Conservation (phyloP, 495 filamentous ascomycete species). For the Cryomyces minteri region DNA sequence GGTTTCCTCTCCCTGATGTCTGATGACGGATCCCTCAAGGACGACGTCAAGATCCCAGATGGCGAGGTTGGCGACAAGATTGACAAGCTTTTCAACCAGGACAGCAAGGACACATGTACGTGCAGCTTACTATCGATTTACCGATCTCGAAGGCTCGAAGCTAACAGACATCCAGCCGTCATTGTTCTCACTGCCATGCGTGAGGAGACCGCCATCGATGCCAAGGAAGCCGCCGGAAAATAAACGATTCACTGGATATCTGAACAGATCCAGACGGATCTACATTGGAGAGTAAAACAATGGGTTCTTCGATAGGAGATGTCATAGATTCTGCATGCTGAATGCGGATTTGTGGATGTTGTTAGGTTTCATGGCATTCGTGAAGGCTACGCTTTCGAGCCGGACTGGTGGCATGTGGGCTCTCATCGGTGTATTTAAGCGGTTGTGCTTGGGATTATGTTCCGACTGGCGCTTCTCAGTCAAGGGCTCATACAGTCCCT, state of each 20-base stretch:
- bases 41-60: constrained; percentile 87
- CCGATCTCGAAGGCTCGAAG: background rate
- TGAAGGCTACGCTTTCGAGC: no score
- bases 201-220: constrained; percentile 81
- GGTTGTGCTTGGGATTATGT: no score
- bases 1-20: constrained; percentile 79
- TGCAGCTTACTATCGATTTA: constrained; percentile 2
- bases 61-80: constrained; percentile 75
- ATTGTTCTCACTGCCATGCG: constrained; percentile 89
- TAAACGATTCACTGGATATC: constrained; percentile 8
- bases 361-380: no score
- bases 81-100: constrained; percentile 48
- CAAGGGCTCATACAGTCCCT: no score
- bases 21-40: constrained; percentile 66
- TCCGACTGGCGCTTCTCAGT: no score
- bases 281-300: background rate
- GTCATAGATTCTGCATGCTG: no score
- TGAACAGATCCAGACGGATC: background rate
- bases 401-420: no score
- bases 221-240: constrained; percentile 65
- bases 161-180: constrained; percentile 39
- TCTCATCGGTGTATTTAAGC: no score
- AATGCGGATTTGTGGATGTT: no score
- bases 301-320: constrained; percentile 4
- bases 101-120: constrained; percentile 75